phyloP scores from a whole-genome alignment of 495 filamentous ascomycete genomes.

The Aspergillus nanangensis region DNA sequence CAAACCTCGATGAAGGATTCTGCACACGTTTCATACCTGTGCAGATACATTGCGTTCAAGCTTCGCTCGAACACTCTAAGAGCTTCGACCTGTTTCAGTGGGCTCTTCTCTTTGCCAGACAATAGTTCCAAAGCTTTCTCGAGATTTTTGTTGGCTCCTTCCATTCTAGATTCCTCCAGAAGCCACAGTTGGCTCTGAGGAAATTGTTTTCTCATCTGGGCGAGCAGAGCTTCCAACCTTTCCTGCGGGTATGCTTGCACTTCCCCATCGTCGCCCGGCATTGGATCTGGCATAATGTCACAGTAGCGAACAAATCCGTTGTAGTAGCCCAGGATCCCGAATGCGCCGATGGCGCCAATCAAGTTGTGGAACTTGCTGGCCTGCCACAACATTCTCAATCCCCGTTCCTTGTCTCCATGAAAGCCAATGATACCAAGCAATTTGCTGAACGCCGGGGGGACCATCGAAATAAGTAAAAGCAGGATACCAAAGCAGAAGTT shows the following conservation, averaged over 20 bases:
- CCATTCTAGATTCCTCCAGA: conserved; percentile 82
- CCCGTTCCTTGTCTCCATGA: conserved; percentile 80
- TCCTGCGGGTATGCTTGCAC: conserved; percentile 69
- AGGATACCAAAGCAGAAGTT: conserved; percentile 88
- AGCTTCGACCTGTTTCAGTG: conserved; percentile 80
- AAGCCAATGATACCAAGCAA: conserved; percentile 89
- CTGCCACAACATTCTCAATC: conserved; percentile 86
- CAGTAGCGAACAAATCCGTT: conserved; percentile 80
- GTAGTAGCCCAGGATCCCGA: conserved; percentile 80
- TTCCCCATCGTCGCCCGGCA: conserved; percentile 46
- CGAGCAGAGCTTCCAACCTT: conserved; percentile 62
- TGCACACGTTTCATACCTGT: conserved; percentile 66
- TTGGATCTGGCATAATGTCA: conserved; percentile 70
- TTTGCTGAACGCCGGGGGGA: conserved; percentile 82
- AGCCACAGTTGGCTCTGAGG: conserved; percentile 83
- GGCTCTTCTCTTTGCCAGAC: conserved; percentile 50
- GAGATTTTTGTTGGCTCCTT: conserved; percentile 61
- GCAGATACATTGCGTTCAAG: conserved; percentile 72
- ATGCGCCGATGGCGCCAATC: conserved; percentile 83
- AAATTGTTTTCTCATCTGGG: conserved; percentile 70
- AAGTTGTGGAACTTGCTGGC: conserved; percentile 82
- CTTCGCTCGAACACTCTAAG: conserved; percentile 81
- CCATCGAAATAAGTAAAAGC: conserved; percentile 78
- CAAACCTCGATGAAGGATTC: conserved; percentile 64
- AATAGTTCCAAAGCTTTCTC: conserved; percentile 65